These are phyloP conservation scores for Phytophthora meadii DNA, from an alignment of 352 stramenopile genomes.

Conservation along the genomic window DNA sequence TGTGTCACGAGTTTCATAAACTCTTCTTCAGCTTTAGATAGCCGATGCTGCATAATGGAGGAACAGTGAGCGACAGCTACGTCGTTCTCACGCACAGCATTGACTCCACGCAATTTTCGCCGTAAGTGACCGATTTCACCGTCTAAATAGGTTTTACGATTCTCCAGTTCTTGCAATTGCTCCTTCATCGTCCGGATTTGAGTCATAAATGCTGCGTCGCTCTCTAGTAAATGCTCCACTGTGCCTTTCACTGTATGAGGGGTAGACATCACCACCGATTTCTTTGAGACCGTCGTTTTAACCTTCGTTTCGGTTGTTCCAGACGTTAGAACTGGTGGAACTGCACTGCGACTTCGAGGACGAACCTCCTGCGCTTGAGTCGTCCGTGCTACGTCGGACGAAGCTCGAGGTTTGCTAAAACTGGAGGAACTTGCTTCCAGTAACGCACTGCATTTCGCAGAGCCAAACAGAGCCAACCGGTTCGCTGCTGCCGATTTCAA, in stretches of 20 bases:
- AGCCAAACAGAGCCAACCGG: slow-evolving; percentile 31
- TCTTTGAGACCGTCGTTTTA: slow-evolving; percentile 16
- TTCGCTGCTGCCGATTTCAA: slow-evolving; percentile 31
- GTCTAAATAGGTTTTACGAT: slow-evolving; percentile 55
- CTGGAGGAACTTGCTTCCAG: slow-evolving; percentile 12
- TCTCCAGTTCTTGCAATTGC: slow-evolving; percentile 57
- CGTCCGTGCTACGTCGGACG: background rate
- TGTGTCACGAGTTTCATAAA: slow-evolving; percentile 81
- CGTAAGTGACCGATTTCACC: slow-evolving; percentile 55
- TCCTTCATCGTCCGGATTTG: slow-evolving; percentile 66
- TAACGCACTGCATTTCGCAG: slow-evolving; percentile 29
- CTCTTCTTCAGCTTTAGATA: slow-evolving; percentile 78
- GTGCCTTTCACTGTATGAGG: slow-evolving; percentile 39
- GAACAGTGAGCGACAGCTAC: slow-evolving; percentile 75
- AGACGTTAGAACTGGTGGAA: background rate
- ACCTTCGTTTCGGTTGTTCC: slow-evolving; percentile 7
- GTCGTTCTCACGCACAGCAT: slow-evolving; percentile 82
- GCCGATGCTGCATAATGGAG: slow-evolving; percentile 76
- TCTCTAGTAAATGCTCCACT: slow-evolving; percentile 75
- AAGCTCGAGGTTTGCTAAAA: slow-evolving; percentile 14
- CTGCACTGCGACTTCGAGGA: slow-evolving; percentile 17
- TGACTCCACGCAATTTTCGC: slow-evolving; percentile 65
- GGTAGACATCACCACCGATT: slow-evolving; percentile 1
- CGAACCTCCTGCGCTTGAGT: slow-evolving; percentile 2
- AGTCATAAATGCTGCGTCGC: slow-evolving; percentile 65